Evolutionary conservation across 495 filamentous ascomycete species (phyloP), one percentile per base, ranked within the genome.

Genomic region (Lophiostoma macrostomum): DNA sequence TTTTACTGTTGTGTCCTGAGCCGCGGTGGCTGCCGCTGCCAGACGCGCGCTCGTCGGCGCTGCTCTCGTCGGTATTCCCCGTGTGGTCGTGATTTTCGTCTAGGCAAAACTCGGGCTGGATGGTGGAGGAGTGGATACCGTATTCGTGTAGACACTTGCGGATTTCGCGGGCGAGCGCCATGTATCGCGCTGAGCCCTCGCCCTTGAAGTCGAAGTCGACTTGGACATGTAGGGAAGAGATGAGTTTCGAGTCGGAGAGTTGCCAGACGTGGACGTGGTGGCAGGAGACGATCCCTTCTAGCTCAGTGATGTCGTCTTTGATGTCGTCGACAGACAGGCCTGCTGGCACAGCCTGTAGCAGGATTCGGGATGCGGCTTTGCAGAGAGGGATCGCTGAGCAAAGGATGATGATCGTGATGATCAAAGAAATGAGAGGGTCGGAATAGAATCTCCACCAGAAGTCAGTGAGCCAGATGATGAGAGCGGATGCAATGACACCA

Each of bases 251-350:
- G 64, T 96, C 91, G 34, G 84, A 93, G 23, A 98, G 79, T 67
- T 96, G 91, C 93, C 93, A 98, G 53, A 98, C 90, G 67, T 98
- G 93, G 10, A 98, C 76, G 63, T 98, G 90, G 71, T 98, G 93
- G 51, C 90, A 93, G 64, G 85, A 86, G 54, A 89, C 72, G 28
- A 98, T 82, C 35, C 91, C 91, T 0, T 82, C 86, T 12, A 97
- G 81, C 19, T 78, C 70, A 58, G 88, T 78, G 49, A 98, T 95
- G 67, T 98, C 93, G 46, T 87, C 83, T 60, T 91, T 87, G 73
- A 98, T 91, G 45, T 96, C 85, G 53, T 91, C 85, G 47, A 96
- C 78, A 50, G 83, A 83, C 69, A 98, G 83, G 22, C 88, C 86
- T 18, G 85, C 82, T 0, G 93, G 93, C 0, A 90, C 93, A 6